Conservation (phyloP, 768 basidiomycete species). For the Aureoboletus auriporus region DNA sequence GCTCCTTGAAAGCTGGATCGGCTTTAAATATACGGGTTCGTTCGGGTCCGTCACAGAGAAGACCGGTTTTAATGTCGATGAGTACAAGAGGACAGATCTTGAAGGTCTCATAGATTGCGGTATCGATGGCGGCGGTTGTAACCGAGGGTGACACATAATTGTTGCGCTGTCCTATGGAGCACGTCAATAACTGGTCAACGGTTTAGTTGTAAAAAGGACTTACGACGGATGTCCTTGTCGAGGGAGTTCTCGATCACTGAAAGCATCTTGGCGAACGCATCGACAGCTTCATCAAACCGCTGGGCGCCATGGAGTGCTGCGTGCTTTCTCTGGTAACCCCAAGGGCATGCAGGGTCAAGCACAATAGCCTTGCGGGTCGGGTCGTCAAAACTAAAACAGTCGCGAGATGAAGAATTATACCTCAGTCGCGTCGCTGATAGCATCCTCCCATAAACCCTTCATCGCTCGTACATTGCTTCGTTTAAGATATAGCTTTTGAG, state of each 20-base stretch:
- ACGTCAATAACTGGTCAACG: background rate
- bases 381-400: background rate
- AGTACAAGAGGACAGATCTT: constrained; percentile 7
- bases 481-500: constrained; percentile 5
- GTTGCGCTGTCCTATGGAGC: background rate
- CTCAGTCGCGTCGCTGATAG: constrained; percentile 10
- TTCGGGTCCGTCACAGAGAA: constrained; percentile 6
- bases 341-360: constrained; percentile 5
- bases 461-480: constrained; percentile 11
- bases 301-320: constrained; percentile 6
- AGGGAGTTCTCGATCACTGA: constrained; percentile 3
- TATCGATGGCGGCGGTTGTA: background rate
- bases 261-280: constrained; percentile 2
- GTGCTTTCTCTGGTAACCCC: constrained; percentile 5
- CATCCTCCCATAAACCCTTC: constrained; percentile 11
- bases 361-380: background rate
- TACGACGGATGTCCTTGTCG: constrained; percentile 2
- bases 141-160: background rate
- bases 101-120: constrained; percentile 1
- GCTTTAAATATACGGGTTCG: constrained; percentile 6
- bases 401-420: background rate
- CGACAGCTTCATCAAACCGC: constrained; percentile 6
- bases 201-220: background rate
- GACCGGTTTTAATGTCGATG: constrained; percentile 6
- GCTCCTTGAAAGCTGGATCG: constrained; percentile 5